phyloP scores from a whole-genome alignment of 2,329 filamentous ascomycete genomes.

The Hypoxylon rubiginosum region DNA sequence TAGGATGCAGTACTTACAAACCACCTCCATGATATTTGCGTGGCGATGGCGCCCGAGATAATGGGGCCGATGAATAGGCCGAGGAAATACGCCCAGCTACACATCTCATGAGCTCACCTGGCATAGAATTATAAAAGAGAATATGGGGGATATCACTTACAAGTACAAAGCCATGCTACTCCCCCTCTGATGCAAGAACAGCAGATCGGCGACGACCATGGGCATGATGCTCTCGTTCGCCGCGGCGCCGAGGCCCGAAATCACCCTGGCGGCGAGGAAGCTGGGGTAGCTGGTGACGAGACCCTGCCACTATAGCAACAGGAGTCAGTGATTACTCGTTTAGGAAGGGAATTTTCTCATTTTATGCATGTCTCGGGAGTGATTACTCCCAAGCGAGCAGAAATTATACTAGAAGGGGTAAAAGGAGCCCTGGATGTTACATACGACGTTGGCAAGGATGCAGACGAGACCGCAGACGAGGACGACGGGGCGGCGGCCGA shows the following conservation, averaged over 20 bases:
- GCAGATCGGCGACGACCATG: conserved; percentile 52
- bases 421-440: too few relatives aligned
- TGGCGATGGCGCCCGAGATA: conserved; percentile 52
- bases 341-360: too few relatives aligned
- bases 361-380: too few relatives aligned
- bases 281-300: conserved; percentile 49
- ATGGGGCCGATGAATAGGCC: conserved; percentile 53
- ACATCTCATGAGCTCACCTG: conserved; percentile 8
- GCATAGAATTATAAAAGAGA: not conserved
- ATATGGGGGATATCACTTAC: conserved; percentile 27
- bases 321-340: too few relatives aligned
- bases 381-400: too few relatives aligned
- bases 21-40: conserved; percentile 50
- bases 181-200: conserved; percentile 51
- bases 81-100: conserved; percentile 51
- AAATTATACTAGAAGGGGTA: too few relatives aligned
- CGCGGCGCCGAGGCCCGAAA: conserved; percentile 52
- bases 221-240: conserved; percentile 54
- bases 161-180: conserved; percentile 50
- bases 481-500: conserved; percentile 52
- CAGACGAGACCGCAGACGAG: conserved; percentile 51
- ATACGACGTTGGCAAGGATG: conserved; percentile 49
- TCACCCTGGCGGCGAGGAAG: conserved; percentile 51
- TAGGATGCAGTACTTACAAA: conserved; percentile 46
- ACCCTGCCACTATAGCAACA: too few relatives aligned